Base-by-base conservation (phyloP, 768 basidiomycete species). In the Tylopilus cervinicoccineus region DNA sequence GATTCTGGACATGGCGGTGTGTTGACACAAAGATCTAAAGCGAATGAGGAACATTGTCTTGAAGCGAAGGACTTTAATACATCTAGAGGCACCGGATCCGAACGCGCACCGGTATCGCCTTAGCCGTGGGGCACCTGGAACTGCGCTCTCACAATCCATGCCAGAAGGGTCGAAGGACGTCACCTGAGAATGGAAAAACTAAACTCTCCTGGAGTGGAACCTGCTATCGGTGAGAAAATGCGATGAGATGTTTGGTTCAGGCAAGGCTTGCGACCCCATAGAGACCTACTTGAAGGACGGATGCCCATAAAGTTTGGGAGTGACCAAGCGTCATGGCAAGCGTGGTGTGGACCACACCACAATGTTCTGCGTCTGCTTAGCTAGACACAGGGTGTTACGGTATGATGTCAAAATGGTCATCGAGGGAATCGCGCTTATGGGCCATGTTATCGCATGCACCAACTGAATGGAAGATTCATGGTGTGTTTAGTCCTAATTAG, bases 1-100 rank as follows among this genome's bases (percentile, higher is more conserved):
- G 37, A 61, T 45, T 56, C 56, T 62, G 36, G 76, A 66, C 74
- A 77, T 76, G 38, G 24, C 59, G 51, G 17, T 20, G 24, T 4
- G 20, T n/a, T 8, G 47, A 34, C 0, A 28, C 9, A 24, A 28
- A 4, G n/a, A 31, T 22, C 9, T 26, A n/a, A n/a, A 43, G 44
- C 16, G 16, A 20, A 26, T 24, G 27, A 20, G 36, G 27, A n/a
- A 27, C 33, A 5, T 28, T 39, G 4, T 16, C 12, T 17, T 23
- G 23, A 12, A 51, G 20, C 40, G 17, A 33, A 26, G 38, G 11
- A 23, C 6, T 42, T 61, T 65, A 59, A 64, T 56, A 66, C 31
- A 2, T 5, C 31, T 9, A 41, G 43, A 34, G 43, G 41, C 47
- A 28, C 38, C n/a, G 44, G 13, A 34, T 31, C 28, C 28, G 23